phyloP scores from a whole-genome alignment of 2,329 filamentous ascomycete genomes.

The Xylariaceae sp. region DNA sequence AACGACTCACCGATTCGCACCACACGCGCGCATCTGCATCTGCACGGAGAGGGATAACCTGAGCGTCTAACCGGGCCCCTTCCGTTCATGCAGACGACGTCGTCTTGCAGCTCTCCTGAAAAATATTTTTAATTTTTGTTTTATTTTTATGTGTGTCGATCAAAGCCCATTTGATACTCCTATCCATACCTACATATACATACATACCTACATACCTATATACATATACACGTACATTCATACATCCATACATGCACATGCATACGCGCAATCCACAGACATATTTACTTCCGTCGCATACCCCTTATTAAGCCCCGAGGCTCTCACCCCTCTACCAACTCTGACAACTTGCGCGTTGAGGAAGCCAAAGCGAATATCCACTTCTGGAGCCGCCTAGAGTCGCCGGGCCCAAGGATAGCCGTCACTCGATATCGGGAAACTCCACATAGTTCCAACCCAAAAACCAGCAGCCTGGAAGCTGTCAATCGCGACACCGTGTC shows the following conservation, averaged over 20 bases:
- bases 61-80: neutral
- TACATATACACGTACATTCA: no score
- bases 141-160: no score
- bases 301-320: conserved; percentile 17
- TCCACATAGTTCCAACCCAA: conserved; percentile 34
- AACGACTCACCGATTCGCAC: conserved; percentile 15
- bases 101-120: conserved; percentile 23
- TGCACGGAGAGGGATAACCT: conserved; percentile 7
- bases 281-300: conserved; percentile 24
- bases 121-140: conserved; percentile 18
- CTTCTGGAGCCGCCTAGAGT: conserved; percentile 23
- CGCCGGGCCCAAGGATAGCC: conserved; percentile 21
- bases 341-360: conserved; percentile 4
- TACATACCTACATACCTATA: conserved; percentile 12
- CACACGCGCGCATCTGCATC: conserved; percentile 20
- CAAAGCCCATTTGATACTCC: conserved; percentile 17
- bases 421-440: conserved; percentile 26
- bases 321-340: conserved; percentile 7
- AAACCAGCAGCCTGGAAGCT: conserved; percentile 24
- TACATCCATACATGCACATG: conserved; percentile 20
- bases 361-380: conserved; percentile 22
- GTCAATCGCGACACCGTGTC: conserved; percentile 24
- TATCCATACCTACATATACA: conserved; percentile 16
- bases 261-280: conserved; percentile 13
- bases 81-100: conserved; percentile 24